Conservation (phyloP, 768 basidiomycete genomes). For the Termitomyces sp. region DNA sequence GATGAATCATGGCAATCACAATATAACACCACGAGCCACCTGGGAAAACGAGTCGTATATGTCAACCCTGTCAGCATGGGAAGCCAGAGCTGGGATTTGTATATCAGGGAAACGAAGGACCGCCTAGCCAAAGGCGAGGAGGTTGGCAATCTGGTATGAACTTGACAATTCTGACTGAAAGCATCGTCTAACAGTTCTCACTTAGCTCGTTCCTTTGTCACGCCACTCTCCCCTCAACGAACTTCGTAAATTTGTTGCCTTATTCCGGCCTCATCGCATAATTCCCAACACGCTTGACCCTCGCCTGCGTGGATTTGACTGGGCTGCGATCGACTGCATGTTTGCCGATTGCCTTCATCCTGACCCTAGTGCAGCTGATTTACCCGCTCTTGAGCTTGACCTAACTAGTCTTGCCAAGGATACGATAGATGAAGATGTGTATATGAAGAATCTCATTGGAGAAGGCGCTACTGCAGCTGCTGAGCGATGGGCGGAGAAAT, state of each 20-base stretch:
- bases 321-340: constrained; percentile 63
- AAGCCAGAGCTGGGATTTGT: constrained; percentile 44
- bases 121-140: constrained; percentile 35
- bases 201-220: constrained; percentile 74
- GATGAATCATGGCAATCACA: constrained; percentile 20
- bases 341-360: constrained; percentile 54
- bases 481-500: constrained; percentile 50
- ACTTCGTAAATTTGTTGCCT: constrained; percentile 69
- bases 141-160: constrained; percentile 60
- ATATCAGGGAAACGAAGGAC: constrained; percentile 34
- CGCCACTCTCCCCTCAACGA: constrained; percentile 90
- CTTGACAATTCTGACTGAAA: not conserved
- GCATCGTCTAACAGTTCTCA: not conserved
- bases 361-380: constrained; percentile 11
- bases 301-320: constrained; percentile 55
- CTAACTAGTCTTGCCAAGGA: constrained; percentile 9
- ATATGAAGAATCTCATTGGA: constrained; percentile 64
- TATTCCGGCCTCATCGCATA: constrained; percentile 74
- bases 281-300: constrained; percentile 76
- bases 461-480: constrained; percentile 42
- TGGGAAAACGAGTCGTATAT: constrained; percentile 65
- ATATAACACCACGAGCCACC: constrained; percentile 31
- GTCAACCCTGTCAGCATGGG: constrained; percentile 80
- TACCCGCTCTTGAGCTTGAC: not conserved
- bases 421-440: constrained; percentile 37